phyloP scores from a whole-genome alignment of 176 grass and related monocot genomes.

The Musa beccarii region DNA sequence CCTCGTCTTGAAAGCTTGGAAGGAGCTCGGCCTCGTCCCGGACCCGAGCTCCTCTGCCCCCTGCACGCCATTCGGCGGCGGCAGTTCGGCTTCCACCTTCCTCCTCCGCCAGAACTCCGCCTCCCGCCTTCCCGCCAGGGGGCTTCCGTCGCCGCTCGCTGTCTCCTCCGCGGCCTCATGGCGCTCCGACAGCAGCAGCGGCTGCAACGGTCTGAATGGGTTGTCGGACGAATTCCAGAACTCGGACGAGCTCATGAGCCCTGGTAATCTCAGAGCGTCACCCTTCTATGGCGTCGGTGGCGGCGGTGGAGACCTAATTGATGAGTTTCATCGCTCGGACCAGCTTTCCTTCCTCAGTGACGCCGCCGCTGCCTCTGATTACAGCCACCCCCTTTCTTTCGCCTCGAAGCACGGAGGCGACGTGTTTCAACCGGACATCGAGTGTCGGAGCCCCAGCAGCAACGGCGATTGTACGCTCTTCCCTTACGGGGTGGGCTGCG shows the following conservation, averaged over 20 bases:
- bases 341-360: conserved; percentile 68
- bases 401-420: conserved; percentile 8
- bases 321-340: conserved; percentile 64
- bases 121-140: conserved; percentile 15
- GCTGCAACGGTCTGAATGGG: conserved; percentile 30
- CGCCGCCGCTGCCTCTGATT: neutral
- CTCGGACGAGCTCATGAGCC: conserved; percentile 50
- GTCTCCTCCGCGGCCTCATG: conserved; percentile 53
- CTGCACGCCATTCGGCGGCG: conserved; percentile 23
- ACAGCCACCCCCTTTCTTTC: neutral
- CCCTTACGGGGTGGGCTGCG: neutral
- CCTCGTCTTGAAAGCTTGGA: conserved; percentile 62
- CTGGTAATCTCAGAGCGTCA: conserved; percentile 23
- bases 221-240: conserved; percentile 20
- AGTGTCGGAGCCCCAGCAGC: neutral
- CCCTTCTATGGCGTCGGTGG: conserved; percentile 31
- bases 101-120: conserved; percentile 52
- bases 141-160: conserved; percentile 44
- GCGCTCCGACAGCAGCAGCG: conserved; percentile 36
- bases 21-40: conserved; percentile 48
- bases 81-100: conserved; percentile 24
- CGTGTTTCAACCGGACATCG: conserved; percentile 16
- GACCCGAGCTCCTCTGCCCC: conserved; percentile 21
- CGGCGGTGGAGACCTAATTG: conserved; percentile 26
- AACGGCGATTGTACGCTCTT: neutral